phyloP scores from a whole-genome alignment of 176 grass and related monocot genomes.

The Chrysopogon serrulatus region DNA sequence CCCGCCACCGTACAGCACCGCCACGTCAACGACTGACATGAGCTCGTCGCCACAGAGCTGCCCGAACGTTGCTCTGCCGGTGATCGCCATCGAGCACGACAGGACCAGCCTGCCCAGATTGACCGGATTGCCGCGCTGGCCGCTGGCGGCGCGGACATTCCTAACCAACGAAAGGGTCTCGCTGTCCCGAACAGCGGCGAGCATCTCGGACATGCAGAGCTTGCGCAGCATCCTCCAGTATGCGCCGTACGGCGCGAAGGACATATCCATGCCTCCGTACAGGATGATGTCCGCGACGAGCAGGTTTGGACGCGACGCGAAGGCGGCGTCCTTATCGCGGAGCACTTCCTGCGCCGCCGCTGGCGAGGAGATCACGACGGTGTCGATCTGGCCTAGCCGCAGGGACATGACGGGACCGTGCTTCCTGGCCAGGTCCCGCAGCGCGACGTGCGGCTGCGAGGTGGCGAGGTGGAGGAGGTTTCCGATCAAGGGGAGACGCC shows the following conservation, averaged over 20 bases:
- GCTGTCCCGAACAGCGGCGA: not conserved
- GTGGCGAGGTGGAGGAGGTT: slow-evolving; percentile 24
- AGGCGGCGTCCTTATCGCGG: no score
- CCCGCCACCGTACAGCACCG: not conserved
- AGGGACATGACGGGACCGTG: slow-evolving; percentile 38
- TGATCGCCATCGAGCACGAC: not conserved
- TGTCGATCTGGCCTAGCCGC: slow-evolving; percentile 24
- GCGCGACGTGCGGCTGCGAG: not conserved
- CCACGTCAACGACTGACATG: not conserved
- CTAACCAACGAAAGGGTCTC: not conserved
- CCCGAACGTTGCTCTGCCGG: not conserved
- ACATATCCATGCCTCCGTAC: slow-evolving; percentile 23
- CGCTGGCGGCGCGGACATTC: not conserved
- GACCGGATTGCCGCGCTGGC: not conserved
- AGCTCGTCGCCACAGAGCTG: not conserved
- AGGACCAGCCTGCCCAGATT: not conserved
- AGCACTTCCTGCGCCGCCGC: slow-evolving; percentile 23
- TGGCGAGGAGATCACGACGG: slow-evolving; percentile 32
- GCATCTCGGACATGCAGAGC: slow-evolving; percentile 35
- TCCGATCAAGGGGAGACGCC: not conserved
- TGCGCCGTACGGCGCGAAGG: slow-evolving; percentile 21
- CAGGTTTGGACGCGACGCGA: no score
- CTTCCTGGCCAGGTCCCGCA: not conserved
- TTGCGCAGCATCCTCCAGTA: slow-evolving; percentile 43
- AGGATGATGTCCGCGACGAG: slow-evolving; percentile 27